Conservation (phyloP, 148 eudicot genomes). For the Rhododendron mucronatum region DNA sequence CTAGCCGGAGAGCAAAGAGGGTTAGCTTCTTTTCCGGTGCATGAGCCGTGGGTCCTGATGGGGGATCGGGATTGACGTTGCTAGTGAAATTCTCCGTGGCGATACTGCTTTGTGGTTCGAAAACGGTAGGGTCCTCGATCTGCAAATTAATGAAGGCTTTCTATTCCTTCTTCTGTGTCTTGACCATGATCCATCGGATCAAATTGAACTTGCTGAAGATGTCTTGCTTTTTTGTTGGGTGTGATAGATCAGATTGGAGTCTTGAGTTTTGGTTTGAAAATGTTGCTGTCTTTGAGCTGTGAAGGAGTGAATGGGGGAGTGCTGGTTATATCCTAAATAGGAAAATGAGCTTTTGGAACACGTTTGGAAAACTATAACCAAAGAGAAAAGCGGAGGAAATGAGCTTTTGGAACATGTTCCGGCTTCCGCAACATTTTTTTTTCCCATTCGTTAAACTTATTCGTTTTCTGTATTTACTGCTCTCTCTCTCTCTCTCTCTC, state of each 20-base stretch:
- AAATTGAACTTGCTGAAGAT: background rate
- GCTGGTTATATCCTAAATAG: background rate
- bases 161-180: conserved; percentile 15
- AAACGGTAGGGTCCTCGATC: conserved; percentile 27
- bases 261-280: background rate
- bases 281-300: background rate
- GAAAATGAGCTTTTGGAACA: conserved; percentile 26
- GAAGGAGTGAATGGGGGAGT: background rate
- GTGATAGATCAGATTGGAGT: background rate
- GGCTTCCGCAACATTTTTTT: no score
- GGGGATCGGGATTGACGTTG: conserved; percentile 3
- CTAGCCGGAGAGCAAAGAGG: conserved; percentile 74
- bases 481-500: no score
- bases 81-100: conserved; percentile 29
- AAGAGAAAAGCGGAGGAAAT: background rate
- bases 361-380: no score
- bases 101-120: conserved; percentile 37
- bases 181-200: conserved; percentile 18
- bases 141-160: conserved; percentile 37
- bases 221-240: background rate
- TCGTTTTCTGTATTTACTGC: no score
- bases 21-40: conserved; percentile 82
- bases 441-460: background rate
- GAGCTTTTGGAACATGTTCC: conserved; percentile 23
- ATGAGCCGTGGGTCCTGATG: background rate